Evolutionary conservation across 176 grass and related monocot species (phyloP).

Genomic region (Rhipidocladum racemiflorum): DNA sequence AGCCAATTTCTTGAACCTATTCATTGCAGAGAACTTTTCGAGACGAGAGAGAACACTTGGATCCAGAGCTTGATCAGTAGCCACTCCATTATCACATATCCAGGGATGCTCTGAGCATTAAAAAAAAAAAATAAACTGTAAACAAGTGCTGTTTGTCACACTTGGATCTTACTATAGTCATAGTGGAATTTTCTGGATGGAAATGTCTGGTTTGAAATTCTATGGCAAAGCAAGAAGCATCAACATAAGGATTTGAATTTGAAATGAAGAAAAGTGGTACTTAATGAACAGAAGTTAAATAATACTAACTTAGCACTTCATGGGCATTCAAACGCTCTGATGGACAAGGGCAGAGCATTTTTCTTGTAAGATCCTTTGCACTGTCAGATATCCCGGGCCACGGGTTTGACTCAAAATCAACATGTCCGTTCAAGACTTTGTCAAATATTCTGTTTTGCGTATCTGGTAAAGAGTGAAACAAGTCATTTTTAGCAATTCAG

Average conservation of each 20-base stretch:
- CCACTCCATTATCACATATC: slow-evolving; percentile 76
- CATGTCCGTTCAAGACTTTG: slow-evolving; percentile 49
- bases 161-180: slow-evolving; percentile 1
- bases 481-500: neutral
- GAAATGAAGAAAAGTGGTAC: neutral
- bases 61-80: slow-evolving; percentile 62
- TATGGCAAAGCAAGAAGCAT: neutral
- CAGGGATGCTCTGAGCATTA: slow-evolving; percentile 69
- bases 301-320: slow-evolving; percentile 84
- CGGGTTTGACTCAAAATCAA: slow-evolving; percentile 85
- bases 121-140: slow-evolving; percentile 19
- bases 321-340: slow-evolving; percentile 75
- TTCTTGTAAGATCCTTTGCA: slow-evolving; percentile 90
- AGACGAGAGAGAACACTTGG: slow-evolving; percentile 76
- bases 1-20: slow-evolving; percentile 87
- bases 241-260: slow-evolving; percentile 6
- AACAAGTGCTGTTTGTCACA: neutral
- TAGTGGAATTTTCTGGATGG: neutral
- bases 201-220: neutral
- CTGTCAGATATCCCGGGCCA: slow-evolving; percentile 86
- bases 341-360: slow-evolving; percentile 73
- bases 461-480: slow-evolving; percentile 36
- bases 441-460: slow-evolving; percentile 52
- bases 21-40: slow-evolving; percentile 87
- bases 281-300: neutral